phyloP scores from a whole-genome alignment of 2,329 filamentous ascomycete genomes.

The Fusarium goolgardi region DNA sequence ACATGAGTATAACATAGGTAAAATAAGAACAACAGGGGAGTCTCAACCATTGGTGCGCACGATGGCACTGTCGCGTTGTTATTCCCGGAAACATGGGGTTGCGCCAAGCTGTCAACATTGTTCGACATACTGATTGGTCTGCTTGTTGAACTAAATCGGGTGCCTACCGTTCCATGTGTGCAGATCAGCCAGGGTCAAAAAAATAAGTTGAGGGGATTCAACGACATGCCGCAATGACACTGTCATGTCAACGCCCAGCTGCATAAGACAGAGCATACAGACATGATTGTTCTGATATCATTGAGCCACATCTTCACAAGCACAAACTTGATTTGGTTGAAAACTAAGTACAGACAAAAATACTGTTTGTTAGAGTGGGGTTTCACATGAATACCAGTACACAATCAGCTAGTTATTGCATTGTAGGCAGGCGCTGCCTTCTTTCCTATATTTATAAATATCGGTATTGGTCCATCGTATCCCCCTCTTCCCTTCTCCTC shows the following conservation, averaged over 20 bases:
- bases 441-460: not conserved
- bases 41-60: not conserved
- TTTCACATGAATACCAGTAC: not conserved
- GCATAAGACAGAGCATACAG: not conserved
- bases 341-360: not conserved
- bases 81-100: not conserved
- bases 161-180: not conserved
- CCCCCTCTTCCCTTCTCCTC: too few relatives aligned
- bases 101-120: not conserved
- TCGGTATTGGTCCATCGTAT: not conserved
- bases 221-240: not conserved
- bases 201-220: not conserved
- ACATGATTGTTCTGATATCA: not conserved
- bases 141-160: not conserved
- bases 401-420: not conserved
- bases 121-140: not conserved
- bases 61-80: not conserved
- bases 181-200: not conserved
- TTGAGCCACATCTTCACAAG: not conserved
- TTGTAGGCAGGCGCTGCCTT: not conserved
- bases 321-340: not conserved
- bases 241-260: not conserved
- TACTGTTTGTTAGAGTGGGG: not conserved
- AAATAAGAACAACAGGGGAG: not conserved
- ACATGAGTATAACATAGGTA: too few relatives aligned